phyloP scores from a whole-genome alignment of 257 asterid species.

The Solanum pimpinellifolium region DNA sequence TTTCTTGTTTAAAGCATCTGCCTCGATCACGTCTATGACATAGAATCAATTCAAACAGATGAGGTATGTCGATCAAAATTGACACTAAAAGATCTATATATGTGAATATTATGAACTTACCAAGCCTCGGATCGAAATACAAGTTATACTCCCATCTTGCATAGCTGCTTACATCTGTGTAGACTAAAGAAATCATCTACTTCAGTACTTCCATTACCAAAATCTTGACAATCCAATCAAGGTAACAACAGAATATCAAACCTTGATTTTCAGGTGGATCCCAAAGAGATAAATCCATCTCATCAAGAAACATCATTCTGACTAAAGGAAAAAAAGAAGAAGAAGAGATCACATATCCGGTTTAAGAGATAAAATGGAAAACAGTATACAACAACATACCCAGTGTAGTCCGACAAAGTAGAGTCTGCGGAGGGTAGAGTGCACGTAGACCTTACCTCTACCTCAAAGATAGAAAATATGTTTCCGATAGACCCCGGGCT shows the following conservation, averaged over 20 bases:
- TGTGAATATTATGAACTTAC: not conserved
- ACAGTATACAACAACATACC: not conserved
- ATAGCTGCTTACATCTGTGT: not conserved
- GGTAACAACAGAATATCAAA: not conserved
- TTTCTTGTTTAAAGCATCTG: not conserved
- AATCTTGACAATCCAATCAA: not conserved
- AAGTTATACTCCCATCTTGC: not conserved
- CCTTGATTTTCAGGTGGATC: not conserved
- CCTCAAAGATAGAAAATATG: not conserved
- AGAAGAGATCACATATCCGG: not conserved
- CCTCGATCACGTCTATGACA: conserved; percentile 3
- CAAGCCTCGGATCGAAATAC: not conserved
- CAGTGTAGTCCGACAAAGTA: not conserved
- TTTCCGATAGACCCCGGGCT: not conserved
- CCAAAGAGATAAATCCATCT: not conserved
- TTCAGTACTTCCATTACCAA: not conserved
- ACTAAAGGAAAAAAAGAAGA: not conserved
- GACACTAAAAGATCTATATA: not conserved
- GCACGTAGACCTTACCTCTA: not conserved
- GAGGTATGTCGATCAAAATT: not conserved
- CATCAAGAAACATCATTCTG: not conserved
- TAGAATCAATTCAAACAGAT: not conserved
- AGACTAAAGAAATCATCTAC: not conserved
- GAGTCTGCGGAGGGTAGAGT: not conserved
- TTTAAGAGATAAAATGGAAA: not conserved